Evolutionary conservation across 352 stramenopile genomes (phyloP), one percentile per base, ranked within the genome.

Genomic region (Achlya hypogyna): DNA sequence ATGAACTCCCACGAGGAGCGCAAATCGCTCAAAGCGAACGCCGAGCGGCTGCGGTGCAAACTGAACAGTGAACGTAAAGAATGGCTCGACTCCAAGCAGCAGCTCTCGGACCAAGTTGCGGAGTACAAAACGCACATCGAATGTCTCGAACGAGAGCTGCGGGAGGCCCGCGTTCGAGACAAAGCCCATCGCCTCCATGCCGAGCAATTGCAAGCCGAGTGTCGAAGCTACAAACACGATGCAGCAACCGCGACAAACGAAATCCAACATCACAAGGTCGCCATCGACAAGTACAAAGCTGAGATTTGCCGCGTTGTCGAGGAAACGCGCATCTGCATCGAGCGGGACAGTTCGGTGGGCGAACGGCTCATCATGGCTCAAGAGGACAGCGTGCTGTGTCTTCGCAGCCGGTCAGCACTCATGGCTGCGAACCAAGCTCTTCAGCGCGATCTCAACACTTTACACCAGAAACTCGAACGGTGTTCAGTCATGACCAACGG

Each of bases 31-130:
- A 78, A 80, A 0, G 74, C 75, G 8, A 73, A 82, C 38, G 75
- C 87, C 8, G 84, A 90, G 16, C 78, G 89, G 32, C 56, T 92
- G 34, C 79, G 81, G 40, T 76, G 78, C 45, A 87, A 86, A 22
- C 62, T 89, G 14, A 82, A 91, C 52, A 74, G 31, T 4, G 82
- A 93, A 58, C 75, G 81, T 28, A 91, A 90, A 65, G 77, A 88
- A 47, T 90, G 79, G 78, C 70, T 85, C 42, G 74, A 69, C 51
- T 42, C 78, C n/a, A 76, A 80, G 31, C 78, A 71, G 1, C 74
- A 78, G 25, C 69, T 93, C 31, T 47, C 25, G 0, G 75, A 91
- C n/a, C 71, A 91, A 53, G 56, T 87, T n/a, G 72, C 80, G 43
- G 84, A 84, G 47, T 74, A 53, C 51, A 78, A 76, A 14, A 70